These are phyloP conservation scores for Fusarium concolor DNA, from an alignment of 2,329 filamentous ascomycete species.

Conservation along the genomic window DNA sequence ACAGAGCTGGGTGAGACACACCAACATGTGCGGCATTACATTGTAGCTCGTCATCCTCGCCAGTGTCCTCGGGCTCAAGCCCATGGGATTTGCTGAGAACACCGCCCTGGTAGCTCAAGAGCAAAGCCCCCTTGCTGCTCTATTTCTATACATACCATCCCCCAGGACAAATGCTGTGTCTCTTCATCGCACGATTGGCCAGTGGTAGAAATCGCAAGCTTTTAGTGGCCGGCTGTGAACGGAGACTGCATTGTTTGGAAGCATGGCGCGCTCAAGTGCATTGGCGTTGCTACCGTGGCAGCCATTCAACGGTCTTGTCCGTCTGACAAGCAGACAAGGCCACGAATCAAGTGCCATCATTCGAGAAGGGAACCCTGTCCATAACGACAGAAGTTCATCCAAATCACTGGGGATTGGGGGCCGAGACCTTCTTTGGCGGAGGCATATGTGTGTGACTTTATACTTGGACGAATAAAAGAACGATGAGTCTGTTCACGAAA, in stretches of 20 bases:
- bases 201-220: constrained; percentile 18
- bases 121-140: constrained; percentile 22
- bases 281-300: constrained; percentile 41
- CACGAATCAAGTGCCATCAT: constrained; percentile 35
- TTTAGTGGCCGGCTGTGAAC: constrained; percentile 28
- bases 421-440: constrained; percentile 30
- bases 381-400: constrained; percentile 23
- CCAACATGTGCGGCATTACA: constrained; percentile 25
- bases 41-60: constrained; percentile 17
- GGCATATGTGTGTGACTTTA: background rate
- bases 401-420: constrained; percentile 36
- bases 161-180: constrained; percentile 16
- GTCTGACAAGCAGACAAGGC: constrained; percentile 38
- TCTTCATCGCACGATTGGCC: constrained; percentile 32
- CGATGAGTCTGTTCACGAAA: background rate
- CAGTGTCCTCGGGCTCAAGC: constrained; percentile 12
- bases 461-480: constrained; percentile 3
- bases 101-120: constrained; percentile 27
- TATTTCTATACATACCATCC: constrained; percentile 28
- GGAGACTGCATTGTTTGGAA: constrained; percentile 30
- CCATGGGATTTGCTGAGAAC: constrained; percentile 30
- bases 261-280: constrained; percentile 38
- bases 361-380: constrained; percentile 22
- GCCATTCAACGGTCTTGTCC: constrained; percentile 35
- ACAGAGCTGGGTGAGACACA: constrained; percentile 25